A percentile compares a stretch with the other conserved stretches of the same genome.
phyloP scores from a whole-genome alignment of 306 rosid species.

The Trifolium repens region DNA sequence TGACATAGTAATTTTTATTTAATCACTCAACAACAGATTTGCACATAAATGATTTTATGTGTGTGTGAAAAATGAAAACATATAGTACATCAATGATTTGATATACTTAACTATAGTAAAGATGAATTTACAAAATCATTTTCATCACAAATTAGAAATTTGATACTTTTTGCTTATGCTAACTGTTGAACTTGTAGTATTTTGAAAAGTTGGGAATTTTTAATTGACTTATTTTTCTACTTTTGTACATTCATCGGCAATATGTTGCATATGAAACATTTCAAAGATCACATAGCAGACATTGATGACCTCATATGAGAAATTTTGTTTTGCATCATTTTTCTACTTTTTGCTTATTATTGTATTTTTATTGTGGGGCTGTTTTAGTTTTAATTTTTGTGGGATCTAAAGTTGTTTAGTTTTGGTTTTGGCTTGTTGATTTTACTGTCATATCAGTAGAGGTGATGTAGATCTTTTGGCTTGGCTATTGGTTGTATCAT shows the following conservation, averaged over 20 bases:
- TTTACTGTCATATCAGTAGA: too few relatives aligned
- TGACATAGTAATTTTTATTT: too few relatives aligned
- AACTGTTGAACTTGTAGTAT: too few relatives aligned
- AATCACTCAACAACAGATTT: too few relatives aligned
- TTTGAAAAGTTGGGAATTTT: background rate
- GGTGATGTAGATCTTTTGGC: too few relatives aligned
- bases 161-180: background rate
- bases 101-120: background rate
- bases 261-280: slow-evolving; percentile 41
- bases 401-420: too few relatives aligned
- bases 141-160: background rate
- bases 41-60: background rate
- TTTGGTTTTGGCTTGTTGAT: too few relatives aligned
- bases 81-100: background rate
- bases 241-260: slow-evolving; percentile 3
- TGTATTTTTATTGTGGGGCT: too few relatives aligned
- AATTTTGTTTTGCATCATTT: background rate
- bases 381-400: too few relatives aligned
- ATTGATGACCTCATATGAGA: slow-evolving; percentile 8
- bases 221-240: background rate
- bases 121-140: background rate
- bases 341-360: background rate
- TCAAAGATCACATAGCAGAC: slow-evolving; percentile 29
- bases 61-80: background rate
- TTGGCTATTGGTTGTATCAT: too few relatives aligned